Conservation (phyloP, 257 asterid genomes). For the Ajuga chamaepitys region DNA sequence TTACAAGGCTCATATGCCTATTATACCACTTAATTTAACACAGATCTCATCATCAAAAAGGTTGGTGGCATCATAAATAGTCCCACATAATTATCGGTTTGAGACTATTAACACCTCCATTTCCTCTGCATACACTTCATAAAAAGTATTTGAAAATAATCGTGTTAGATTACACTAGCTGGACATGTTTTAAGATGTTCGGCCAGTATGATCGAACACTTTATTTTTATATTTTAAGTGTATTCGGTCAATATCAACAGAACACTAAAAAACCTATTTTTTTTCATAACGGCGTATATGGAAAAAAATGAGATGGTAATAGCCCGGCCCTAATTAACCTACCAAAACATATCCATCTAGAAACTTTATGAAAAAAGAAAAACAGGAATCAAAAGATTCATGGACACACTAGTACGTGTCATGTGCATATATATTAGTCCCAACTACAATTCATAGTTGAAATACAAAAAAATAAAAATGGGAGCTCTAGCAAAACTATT, state of each 20-base stretch:
- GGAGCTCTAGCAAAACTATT: slow-evolving; percentile 25
- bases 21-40: not conserved
- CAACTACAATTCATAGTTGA: not conserved
- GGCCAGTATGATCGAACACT: too few species aligned
- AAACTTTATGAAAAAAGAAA: not conserved
- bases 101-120: too few species aligned
- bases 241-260: too few species aligned
- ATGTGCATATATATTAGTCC: not conserved
- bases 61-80: slow-evolving; percentile 16
- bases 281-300: too few species aligned
- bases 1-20: not conserved
- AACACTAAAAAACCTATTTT: too few species aligned
- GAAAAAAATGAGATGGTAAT: too few species aligned
- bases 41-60: not conserved
- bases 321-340: too few species aligned
- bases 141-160: too few species aligned
- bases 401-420: not conserved
- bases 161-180: too few species aligned
- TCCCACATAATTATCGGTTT: not conserved
- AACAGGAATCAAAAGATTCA: not conserved
- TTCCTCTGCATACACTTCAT: too few species aligned
- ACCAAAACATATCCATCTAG: not conserved
- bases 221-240: too few species aligned
- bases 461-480: slow-evolving; percentile 12
- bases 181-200: too few species aligned